Evolutionary conservation across 2,329 filamentous ascomycete genomes (phyloP), one percentile per base, ranked within the genome.

Genomic region (Colletotrichum cuscutae): DNA sequence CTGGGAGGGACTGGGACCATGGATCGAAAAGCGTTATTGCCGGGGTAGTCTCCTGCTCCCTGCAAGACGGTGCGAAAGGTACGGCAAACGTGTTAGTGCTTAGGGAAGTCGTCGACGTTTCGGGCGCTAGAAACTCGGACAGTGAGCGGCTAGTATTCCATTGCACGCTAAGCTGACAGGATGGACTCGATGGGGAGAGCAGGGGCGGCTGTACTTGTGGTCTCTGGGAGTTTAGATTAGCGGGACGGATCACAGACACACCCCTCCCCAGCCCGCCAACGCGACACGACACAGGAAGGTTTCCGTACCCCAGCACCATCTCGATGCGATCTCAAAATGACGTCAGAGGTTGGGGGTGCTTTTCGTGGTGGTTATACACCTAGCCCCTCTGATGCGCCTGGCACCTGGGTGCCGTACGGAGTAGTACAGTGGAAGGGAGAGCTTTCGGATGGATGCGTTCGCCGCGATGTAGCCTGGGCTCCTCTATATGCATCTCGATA

Each of bases 241-340:
- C 52, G 62, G 53, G 24, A 62, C 37, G 57, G 65, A 19, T 59
- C 46, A 70, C 65, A 72, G 56, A 28, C 60, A 24, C 54, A 26
- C 70, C 59, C 58, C 26, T n/a, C 30, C 30, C 53, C 26, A 22
- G n/a, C 19, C 37, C 57, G 37, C n/a, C 65, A 68, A 62, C 63
- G 56, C 58, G 68, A 67, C 69, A 69, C 35, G 70, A 35, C 54
- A 49, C 46, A 63, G 61, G n/a, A 64, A 32, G 35, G 49, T 64
- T 64, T 24, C 28, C 30, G 13, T 19, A 4, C 15, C 11, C 61
- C 61, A 28, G 30, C 61, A 37, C 65, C 70, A 72, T 72, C 70
- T 72, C 70, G 70, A 72, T 72, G 70, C 24, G 54, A 70, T 72
- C 70, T 46, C 42, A 52, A 28, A n/a, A 70, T 72, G 70, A 72